Evolutionary conservation across 2,329 filamentous ascomycete species (phyloP), one percentile per base, ranked within the genome.

Genomic region (Ramichloridium luteum): DNA sequence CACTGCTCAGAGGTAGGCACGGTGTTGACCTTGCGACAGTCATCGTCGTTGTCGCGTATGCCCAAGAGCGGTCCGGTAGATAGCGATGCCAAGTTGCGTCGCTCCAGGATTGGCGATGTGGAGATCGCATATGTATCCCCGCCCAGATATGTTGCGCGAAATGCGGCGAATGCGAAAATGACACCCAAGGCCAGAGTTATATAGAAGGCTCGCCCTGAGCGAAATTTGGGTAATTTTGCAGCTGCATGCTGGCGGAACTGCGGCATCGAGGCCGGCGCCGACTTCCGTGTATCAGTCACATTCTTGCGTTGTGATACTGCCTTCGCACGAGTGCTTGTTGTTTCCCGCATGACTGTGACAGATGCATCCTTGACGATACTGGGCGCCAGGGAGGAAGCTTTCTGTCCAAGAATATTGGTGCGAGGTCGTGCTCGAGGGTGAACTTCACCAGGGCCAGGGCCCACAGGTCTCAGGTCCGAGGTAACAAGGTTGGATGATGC

Each of bases 21-120:
- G 28, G 71, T 60, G 56, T 90, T 83, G 34, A 98, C 83, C 18
- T 81, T 62, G 37, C 77, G 77, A 54, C 90, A 98, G 63, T 86
- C 54, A 41, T 62, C 59, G 43, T 60, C 52, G 29, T 34, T 33
- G 31, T 28, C 30, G 8, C 20, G 20, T 8, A 23, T 23, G 20
- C 20, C 8, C n/a, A 23, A 8, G n/a, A 23, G 58, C 54, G 34
- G 47, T 45, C 6, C 29, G 32, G 28, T 36, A 16, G 4, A 17
- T 6, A 16, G 16, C 16, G 3, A 31, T 13, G 2, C 30, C 35
- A 13, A 31, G n/a, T n/a, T n/a, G n/a, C n/a, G n/a, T n/a, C n/a
- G n/a, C n/a, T n/a, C n/a, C n/a, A n/a, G n/a, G n/a, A n/a, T n/a
- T n/a, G n/a, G n/a, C 12, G 25, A 15, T 27, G 13, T 27, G 25